Percentiles rank a stretch among this genome's conserved stretches.
Evolutionary conservation across 805 yeast genomes (phyloP).

Genomic region (Metschnikowia reukaufii): DNA sequence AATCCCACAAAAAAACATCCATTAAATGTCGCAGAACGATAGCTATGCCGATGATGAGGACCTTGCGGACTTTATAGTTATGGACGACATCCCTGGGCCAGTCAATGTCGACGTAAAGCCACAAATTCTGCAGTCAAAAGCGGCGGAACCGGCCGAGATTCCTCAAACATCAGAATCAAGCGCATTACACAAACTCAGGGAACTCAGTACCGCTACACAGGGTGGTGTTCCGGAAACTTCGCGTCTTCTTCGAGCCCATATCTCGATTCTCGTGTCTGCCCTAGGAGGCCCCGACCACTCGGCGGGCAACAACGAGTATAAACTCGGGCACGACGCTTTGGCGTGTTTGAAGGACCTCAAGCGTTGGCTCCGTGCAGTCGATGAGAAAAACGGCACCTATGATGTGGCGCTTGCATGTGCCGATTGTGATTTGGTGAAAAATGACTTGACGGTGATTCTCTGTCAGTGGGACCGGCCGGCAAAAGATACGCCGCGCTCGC

Average conservation of each 20-base stretch:
- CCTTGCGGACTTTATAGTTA: slow-evolving; percentile 38
- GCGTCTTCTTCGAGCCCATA: slow-evolving; percentile 62
- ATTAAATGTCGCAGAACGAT: slow-evolving; percentile 3
- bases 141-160: neutral
- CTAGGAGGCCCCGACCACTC: slow-evolving; percentile 85
- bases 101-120: no score
- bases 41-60: slow-evolving; percentile 26
- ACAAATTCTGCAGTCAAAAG: neutral
- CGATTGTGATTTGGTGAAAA: slow-evolving; percentile 68
- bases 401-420: slow-evolving; percentile 89
- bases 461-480: slow-evolving; percentile 63
- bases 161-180: neutral
- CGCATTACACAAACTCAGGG: slow-evolving; percentile 4
- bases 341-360: slow-evolving; percentile 87
- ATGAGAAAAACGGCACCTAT: slow-evolving; percentile 65
- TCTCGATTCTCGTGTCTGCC: slow-evolving; percentile 80
- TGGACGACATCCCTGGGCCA: slow-evolving; percentile 25
- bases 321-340: slow-evolving; percentile 82
- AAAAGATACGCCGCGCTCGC: slow-evolving; percentile 22
- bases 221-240: slow-evolving; percentile 38
- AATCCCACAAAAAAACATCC: neutral
- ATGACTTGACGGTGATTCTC: slow-evolving; percentile 74
- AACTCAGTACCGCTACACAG: slow-evolving; percentile 25
- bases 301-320: slow-evolving; percentile 57
- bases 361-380: slow-evolving; percentile 83